Evolutionary conservation across 306 rosid genomes (phyloP), one percentile per base, ranked within the genome.

Genomic region (Alnus rubra): DNA sequence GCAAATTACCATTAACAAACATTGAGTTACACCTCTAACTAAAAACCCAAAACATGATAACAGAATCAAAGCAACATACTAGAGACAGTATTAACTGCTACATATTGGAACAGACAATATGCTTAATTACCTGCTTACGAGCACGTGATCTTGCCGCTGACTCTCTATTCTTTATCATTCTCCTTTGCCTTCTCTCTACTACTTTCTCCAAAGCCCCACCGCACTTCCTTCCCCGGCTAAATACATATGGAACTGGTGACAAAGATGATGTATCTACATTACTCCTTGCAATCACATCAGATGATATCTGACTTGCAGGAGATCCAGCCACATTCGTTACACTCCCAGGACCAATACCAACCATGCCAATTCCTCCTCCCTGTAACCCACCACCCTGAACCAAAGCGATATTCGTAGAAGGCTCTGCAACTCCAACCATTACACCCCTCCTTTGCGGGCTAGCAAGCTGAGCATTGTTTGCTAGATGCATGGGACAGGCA

Each of bases 61-160:
- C 45, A 52, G n/a, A 52, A 52, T 7, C 7, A 55, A 55, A 55
- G 3, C 28, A 54, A 39, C 51, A 67, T 1, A 48, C 68, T n/a
- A 35, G 49, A n/a, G 74, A 35, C 35, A 35, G 23, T 33, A 73
- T 23, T 23, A 52, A 64, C 60, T 52, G 79, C 39, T 30, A 73
- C 64, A 70, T 10, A 72, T 35, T 37, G 65, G 63, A 2, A n/a
- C 12, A 69, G 64, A 19, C 56, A 67, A 51, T 58, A 69, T 10
- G 15, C 54, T 82, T 23, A 23, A 23, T 23, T 67, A 93, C 99
- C 99, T 93, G 99, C 86, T 95, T 95, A 60, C 99, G 98, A 85
- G 98, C 99, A 6, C 99, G 86, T 72, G 99, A 95, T 82, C 99
- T 87, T 0, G 99, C 99, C 75, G 99, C 99, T 11, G 99, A 95